These are phyloP conservation scores for Aspergillus melleus DNA, from an alignment of 2,329 filamentous ascomycete genomes.

Conservation along the genomic window DNA sequence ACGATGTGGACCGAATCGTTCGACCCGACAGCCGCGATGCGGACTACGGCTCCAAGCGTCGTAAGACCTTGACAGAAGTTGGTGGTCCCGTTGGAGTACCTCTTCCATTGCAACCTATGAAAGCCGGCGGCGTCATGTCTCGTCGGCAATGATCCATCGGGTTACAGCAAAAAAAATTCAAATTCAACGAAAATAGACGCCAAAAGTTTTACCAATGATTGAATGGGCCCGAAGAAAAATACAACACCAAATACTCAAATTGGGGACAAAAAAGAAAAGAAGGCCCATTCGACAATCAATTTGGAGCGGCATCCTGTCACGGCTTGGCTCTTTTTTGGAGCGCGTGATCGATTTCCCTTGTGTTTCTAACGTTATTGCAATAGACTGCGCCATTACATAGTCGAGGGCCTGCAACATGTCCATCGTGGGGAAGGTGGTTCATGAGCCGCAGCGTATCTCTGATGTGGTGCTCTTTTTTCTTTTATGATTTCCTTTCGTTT, in stretches of 20 bases:
- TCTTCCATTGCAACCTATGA: constrained; percentile 44
- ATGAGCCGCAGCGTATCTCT: neutral
- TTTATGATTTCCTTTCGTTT: neutral
- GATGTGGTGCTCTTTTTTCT: neutral
- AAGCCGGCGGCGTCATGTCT: constrained; percentile 42
- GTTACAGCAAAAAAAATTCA: neutral
- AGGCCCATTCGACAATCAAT: neutral
- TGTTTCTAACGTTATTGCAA: constrained; percentile 9
- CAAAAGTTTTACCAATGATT: neutral
- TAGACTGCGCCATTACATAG: constrained; percentile 9
- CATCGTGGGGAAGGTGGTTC: neutral
- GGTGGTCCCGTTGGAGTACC: constrained; percentile 46
- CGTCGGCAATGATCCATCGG: constrained; percentile 36
- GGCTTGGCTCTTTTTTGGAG: constrained; percentile 5
- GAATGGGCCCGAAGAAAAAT: neutral
- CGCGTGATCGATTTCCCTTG: constrained; percentile 15
- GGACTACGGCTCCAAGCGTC: constrained; percentile 69
- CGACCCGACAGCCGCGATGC: constrained; percentile 62
- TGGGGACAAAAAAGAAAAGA: constrained; percentile 10
- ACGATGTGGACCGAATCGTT: constrained; percentile 64
- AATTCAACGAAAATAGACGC: neutral
- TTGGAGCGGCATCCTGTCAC: neutral
- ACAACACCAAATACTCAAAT: constrained; percentile 2
- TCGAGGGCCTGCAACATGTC: neutral
- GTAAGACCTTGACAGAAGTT: constrained; percentile 71